Evolutionary conservation across 805 yeast genomes (phyloP), one percentile per base, ranked within the genome.

Genomic region (Lipomyces orientalis): DNA sequence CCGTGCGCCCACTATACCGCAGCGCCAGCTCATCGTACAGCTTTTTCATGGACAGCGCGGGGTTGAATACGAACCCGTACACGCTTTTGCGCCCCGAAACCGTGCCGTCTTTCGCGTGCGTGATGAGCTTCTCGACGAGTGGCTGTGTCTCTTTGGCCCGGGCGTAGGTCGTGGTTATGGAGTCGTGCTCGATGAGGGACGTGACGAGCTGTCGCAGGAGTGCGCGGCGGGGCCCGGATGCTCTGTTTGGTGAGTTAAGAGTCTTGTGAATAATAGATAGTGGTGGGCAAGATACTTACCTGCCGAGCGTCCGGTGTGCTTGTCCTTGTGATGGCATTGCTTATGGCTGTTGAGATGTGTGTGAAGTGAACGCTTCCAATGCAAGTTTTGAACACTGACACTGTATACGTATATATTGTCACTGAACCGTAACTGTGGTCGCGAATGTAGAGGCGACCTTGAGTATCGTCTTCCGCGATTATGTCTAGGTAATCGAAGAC

Each of bases 111-210:
- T 87, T 87, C 5, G 90, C 87, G 71, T 85, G 82, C 3, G 88
- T 84, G 71, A 90, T 87, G 56, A 89, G 76, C 68, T 84, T 84
- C 71, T 90, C 94, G 1, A 89, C 87, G 52, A 84, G 76, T 43
- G 85, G 81, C 66, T 87, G 89, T 0, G 92, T 85, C 68, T 87
- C 87, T 76, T 87, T 88, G 59, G 94, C 93, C 77, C 89, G 89
- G 34, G 91, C 90, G 69, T 85, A 85, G 0, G 96, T 90, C 0
- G 95, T 89, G 5, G 86, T 83, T 64, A 90, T 86, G 22, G 89
- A 83, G 73, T 90, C 95, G 73, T 90, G 86, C 77, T 88, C 88
- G 46, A 90, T 81, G 49, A 90, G 78, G 12, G 90, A 87, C 1
- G 90, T 82, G 25, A 86, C 90, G 74, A 90, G 79, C 75, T 90